Conservation (phyloP, 2,329 filamentous ascomycete species). For the Beauveria sp. region DNA sequence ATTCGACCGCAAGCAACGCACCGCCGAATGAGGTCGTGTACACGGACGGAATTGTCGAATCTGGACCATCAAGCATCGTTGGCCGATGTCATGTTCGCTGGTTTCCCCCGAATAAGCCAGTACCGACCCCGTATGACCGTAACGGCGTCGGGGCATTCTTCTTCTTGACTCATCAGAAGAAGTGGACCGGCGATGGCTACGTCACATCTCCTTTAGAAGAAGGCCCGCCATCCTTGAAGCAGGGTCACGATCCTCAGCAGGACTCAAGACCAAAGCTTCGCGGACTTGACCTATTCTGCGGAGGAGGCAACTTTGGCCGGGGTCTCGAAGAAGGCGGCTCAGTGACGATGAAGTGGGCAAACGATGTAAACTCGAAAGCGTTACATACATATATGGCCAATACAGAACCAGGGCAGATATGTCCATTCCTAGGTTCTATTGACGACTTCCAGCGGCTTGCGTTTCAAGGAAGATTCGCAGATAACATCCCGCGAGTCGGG, state of each 20-base stretch:
- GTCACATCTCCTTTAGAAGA: conserved; percentile 23
- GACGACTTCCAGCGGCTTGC: conserved; percentile 56
- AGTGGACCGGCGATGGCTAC: conserved; percentile 2
- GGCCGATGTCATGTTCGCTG: conserved; percentile 53
- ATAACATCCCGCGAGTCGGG: conserved; percentile 48
- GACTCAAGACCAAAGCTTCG: conserved; percentile 32
- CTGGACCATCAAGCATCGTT: conserved; percentile 35
- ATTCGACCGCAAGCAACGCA: conserved; percentile 21
- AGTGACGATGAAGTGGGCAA: conserved; percentile 57
- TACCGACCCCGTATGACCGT: conserved; percentile 58
- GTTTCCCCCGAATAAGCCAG: conserved; percentile 34
- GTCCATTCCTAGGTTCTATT: conserved; percentile 63
- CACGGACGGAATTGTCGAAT: conserved; percentile 34
- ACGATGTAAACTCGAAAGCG: conserved; percentile 57
- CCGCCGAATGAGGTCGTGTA: conserved; percentile 53
- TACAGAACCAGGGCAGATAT: conserved; percentile 27
- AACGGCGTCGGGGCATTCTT: conserved; percentile 60
- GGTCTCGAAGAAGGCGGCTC: conserved; percentile 66
- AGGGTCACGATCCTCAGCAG: conserved; percentile 46
- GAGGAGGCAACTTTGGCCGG: conserved; percentile 68
- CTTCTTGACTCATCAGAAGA: conserved; percentile 44
- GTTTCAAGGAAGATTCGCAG: conserved; percentile 40
- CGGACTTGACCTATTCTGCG: conserved; percentile 69
- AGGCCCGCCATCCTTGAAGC: conserved; percentile 32
- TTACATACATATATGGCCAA: conserved; percentile 72